Base-by-base conservation (phyloP, 1,139 yeast genomes). In the Sugiyamaella japonica region DNA sequence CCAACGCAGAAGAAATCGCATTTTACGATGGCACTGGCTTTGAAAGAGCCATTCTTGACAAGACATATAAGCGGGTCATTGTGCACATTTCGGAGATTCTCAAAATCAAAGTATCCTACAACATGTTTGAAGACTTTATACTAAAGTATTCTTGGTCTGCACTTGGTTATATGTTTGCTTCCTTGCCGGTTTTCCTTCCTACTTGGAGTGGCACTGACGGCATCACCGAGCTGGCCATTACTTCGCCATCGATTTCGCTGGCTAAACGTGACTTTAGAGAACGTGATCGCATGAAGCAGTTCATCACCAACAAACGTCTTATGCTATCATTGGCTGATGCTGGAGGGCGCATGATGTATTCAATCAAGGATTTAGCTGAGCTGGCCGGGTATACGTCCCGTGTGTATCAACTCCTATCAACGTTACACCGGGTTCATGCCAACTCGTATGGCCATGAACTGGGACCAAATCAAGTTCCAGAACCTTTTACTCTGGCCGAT, bases 121-220 rank as follows among this genome's bases (percentile, higher is more conserved):
- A 85, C 51, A 77, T 88, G 62, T 73, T 89, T 60, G 97, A 91
- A 71, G 96, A 89, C 68, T 89, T 89, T 67, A 83, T 90, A 48
- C 78, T 91, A 69, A 91, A 90, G 72, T 90, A 89, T 67, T 84
- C 95, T 15, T 91, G 97, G 98, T 89, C 96, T 2, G 96, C 96
- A 0, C 79, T 93, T 74, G 97, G 97, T 9, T 90, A 90, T 67
- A 73, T 89, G 31, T 90, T 89, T 74, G 89, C 97, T 0, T 88
- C 96, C 1, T 79, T 90, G 59, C 98, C 98, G 1, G 93, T 90
- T 25, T 76, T 83, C 48, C 66, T 83, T 56, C 76, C 80, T 1
- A 73, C 75, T 2, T 65, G 77, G 63, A 67, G 73, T 40, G 72
- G 71, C 15, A 61, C 66, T 10, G 73, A 71, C 49, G 64, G 62